Evolutionary conservation across 441 rosid genomes (phyloP).

Genomic region (Monsonia emarginata): DNA sequence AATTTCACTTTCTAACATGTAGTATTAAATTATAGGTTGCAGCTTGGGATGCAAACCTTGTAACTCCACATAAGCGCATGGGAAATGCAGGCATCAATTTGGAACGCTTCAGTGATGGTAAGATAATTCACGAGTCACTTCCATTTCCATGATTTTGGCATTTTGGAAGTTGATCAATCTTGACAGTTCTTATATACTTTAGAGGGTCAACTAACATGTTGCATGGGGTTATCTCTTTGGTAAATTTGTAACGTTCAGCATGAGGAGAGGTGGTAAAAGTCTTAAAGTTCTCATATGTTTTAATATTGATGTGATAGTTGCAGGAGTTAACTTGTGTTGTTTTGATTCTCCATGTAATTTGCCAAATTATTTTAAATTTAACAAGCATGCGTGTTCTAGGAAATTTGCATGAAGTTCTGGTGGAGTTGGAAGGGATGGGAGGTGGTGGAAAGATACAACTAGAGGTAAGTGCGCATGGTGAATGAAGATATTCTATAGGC

Average conservation of each 20-base stretch:
- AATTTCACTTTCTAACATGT: neutral
- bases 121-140: constrained; percentile 21
- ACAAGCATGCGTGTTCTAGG: constrained; percentile 35
- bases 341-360: neutral
- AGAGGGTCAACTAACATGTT: neutral
- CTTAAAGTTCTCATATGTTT: neutral
- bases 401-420: constrained; percentile 49
- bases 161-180: neutral
- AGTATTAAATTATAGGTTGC: constrained; percentile 48
- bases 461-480: constrained; percentile 51
- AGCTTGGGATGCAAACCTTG: constrained; percentile 98
- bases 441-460: constrained; percentile 80
- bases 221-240: too few species aligned
- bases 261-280: neutral
- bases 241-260: neutral
- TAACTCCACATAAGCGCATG: constrained; percentile 94
- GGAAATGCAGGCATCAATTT: constrained; percentile 61
- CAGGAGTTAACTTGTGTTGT: neutral
- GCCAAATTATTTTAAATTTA: constrained; percentile 4
- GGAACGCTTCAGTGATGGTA: constrained; percentile 66
- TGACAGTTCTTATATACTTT: neutral
- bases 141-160: neutral
- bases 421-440: constrained; percentile 93
- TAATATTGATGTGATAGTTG: neutral
- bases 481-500: neutral